phyloP scores from a whole-genome alignment of 345 rosid genomes.

The Erodium maritimum region DNA sequence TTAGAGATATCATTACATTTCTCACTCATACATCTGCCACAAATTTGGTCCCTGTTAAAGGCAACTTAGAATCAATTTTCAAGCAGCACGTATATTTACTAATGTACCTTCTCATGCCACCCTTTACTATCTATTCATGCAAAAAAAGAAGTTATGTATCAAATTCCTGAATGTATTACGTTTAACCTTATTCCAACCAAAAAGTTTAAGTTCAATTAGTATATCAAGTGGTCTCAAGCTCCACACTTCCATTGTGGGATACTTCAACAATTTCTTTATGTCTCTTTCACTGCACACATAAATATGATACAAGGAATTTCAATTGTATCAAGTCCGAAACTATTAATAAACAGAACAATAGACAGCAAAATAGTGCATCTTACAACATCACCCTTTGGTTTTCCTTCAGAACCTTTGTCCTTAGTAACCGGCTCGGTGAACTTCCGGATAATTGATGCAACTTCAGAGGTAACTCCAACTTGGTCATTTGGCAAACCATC shows the following conservation, averaged over 20 bases:
- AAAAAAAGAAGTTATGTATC: too few relatives aligned
- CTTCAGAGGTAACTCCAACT: conserved; percentile 64
- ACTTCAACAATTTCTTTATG: too few relatives aligned
- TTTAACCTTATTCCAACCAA: too few relatives aligned
- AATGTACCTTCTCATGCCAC: too few relatives aligned
- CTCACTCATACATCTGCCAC: background rate
- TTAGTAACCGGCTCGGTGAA: conserved; percentile 54
- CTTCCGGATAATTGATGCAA: conserved; percentile 77
- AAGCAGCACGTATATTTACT: too few relatives aligned
- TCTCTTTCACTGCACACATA: background rate
- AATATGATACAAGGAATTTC: background rate
- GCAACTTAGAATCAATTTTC: too few relatives aligned
- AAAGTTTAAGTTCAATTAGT: too few relatives aligned
- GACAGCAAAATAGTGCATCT: conserved; percentile 19
- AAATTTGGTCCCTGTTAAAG: background rate
- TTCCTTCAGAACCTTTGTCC: conserved; percentile 42
- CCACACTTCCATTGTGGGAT: too few relatives aligned
- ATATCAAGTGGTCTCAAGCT: too few relatives aligned
- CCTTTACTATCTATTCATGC: too few relatives aligned
- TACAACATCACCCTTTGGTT: conserved; percentile 37
- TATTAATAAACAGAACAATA: background rate
- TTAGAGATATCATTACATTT: background rate
- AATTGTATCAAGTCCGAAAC: background rate
- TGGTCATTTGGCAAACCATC: conserved; percentile 69
- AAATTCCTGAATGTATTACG: too few relatives aligned